phyloP scores from a whole-genome alignment of 352 stramenopile species.

The Pythium coloratum region DNA sequence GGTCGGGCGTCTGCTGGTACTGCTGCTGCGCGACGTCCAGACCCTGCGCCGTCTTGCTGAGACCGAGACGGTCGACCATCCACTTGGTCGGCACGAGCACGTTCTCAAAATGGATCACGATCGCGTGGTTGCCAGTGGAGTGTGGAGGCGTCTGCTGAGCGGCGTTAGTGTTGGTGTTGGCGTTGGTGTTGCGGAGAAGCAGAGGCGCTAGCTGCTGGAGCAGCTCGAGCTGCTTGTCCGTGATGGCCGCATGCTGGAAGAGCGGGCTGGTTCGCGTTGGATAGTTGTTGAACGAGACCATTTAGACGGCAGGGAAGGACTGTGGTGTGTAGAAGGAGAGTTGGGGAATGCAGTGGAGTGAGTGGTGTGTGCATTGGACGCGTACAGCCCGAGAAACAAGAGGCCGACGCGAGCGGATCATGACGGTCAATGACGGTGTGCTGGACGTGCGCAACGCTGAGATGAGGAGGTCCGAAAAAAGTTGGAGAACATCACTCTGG shows the following conservation, averaged over 20 bases:
- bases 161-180: background rate
- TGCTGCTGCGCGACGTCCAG: constrained; percentile 25
- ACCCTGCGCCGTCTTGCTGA: constrained; percentile 18
- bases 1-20: constrained; percentile 26
- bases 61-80: constrained; percentile 24
- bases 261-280: constrained; percentile 7
- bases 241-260: constrained; percentile 7
- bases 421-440: background rate
- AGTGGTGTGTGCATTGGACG: background rate
- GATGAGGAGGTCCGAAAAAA: background rate
- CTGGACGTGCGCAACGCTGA: background rate
- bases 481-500: constrained; percentile 14
- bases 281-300: constrained; percentile 15
- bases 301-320: background rate
- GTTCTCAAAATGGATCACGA: constrained; percentile 28
- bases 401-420: background rate
- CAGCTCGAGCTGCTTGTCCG: constrained; percentile 3
- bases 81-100: constrained; percentile 28
- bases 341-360: constrained; percentile 15
- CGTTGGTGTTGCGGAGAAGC: background rate
- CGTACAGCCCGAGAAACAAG: background rate
- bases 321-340: constrained; percentile 1
- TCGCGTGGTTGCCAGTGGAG: constrained; percentile 7
- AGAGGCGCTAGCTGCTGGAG: constrained; percentile 21
- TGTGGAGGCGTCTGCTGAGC: background rate